Evolutionary conservation across 2,329 filamentous ascomycete species (phyloP).

Genomic region (Emmonsiellopsis sp.): DNA sequence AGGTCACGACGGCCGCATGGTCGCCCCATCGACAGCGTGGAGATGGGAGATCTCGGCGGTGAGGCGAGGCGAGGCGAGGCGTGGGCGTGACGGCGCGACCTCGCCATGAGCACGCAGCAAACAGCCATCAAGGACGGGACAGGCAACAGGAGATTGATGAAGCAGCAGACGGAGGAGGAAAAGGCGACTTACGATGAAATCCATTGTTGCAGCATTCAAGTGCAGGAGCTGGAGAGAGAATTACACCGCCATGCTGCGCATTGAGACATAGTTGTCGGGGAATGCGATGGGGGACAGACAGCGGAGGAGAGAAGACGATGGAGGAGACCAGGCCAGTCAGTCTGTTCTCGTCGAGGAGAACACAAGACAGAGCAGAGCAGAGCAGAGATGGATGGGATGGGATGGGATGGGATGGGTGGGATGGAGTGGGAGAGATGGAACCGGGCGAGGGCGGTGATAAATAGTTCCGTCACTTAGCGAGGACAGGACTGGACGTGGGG

Average conservation of each 20-base stretch:
- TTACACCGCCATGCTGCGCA: constrained; percentile 1
- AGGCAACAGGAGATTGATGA: background rate
- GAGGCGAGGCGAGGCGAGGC: no score
- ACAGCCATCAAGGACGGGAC: background rate
- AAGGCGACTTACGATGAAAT: constrained; percentile 35
- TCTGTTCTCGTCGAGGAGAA: no score
- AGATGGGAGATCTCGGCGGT: background rate
- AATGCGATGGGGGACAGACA: background rate
- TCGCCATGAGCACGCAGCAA: no score
- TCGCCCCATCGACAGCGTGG: background rate
- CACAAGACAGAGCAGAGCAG: no score
- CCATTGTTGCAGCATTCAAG: constrained; percentile 19
- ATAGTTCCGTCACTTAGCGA: no score
- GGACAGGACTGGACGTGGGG: no score
- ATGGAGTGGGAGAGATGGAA: no score
- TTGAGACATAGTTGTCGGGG: constrained; percentile 18
- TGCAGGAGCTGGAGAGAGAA: background rate
- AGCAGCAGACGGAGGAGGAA: constrained; percentile 2
- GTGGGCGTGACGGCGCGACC: no score
- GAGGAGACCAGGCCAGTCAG: background rate
- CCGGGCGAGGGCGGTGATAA: no score
- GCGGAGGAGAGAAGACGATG: background rate
- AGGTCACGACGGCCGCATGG: background rate
- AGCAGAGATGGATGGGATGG: no score
- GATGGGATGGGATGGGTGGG: no score